These are phyloP conservation scores for Fusarium continuum DNA, from an alignment of 2,329 filamentous ascomycete species.

Conservation along the genomic window DNA sequence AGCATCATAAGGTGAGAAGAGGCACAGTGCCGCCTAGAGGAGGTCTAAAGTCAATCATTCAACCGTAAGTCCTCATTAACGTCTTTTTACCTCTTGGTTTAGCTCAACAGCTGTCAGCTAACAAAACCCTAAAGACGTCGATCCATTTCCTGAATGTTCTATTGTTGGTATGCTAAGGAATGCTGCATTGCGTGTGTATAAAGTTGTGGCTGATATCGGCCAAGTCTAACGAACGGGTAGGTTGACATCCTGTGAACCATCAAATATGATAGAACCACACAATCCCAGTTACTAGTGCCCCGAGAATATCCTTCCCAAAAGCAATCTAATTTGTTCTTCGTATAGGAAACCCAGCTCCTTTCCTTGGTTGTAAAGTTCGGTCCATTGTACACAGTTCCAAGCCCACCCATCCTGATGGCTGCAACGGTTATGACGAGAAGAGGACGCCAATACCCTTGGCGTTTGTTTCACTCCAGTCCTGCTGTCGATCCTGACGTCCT, in stretches of 20 bases:
- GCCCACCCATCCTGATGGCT: not conserved
- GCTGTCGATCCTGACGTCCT: constrained; percentile 19
- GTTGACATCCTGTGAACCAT: not conserved
- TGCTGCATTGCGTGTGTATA: constrained; percentile 21
- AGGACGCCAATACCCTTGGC: not conserved
- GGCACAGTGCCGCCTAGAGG: no score
- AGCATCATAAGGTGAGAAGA: no score
- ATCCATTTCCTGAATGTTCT: not conserved
- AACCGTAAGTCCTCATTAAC: constrained; percentile 15
- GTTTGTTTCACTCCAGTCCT: constrained; percentile 5
- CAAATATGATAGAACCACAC: constrained; percentile 2
- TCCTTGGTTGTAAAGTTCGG: constrained; percentile 4
- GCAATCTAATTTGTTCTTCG: constrained; percentile 9
- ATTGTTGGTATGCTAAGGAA: constrained; percentile 25
- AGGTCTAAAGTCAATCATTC: no score
- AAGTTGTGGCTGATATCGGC: constrained; percentile 26
- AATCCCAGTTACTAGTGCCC: constrained; percentile 5
- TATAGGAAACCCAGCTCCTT: constrained; percentile 7
- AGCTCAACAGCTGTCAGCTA: not conserved
- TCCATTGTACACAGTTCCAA: not conserved
- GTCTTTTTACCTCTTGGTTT: not conserved
- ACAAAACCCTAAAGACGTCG: not conserved
- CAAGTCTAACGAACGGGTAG: constrained; percentile 15
- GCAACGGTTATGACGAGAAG: constrained; percentile 2
- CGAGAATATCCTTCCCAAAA: not conserved